Evolutionary conservation across 139 green algal genomes (phyloP), one percentile per base, ranked within the genome.

Genomic region (Gonium pectorale): DNA sequence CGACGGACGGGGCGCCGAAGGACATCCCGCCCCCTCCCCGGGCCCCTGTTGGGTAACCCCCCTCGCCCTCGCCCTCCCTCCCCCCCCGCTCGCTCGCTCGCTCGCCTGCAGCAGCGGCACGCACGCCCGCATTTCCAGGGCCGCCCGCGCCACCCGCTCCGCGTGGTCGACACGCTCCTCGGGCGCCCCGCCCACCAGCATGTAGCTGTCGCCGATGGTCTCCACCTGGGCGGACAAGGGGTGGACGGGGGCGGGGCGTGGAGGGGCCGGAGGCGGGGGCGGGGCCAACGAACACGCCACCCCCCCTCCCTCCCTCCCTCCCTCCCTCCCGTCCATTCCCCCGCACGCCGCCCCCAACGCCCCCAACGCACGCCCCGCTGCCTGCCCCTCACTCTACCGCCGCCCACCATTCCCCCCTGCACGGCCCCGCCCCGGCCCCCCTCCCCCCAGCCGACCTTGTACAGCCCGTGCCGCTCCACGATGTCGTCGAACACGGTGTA

Each of bases 161-260:
- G 77, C 77, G 62, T 83, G 77, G 38, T 83, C 77, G 26, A 52
- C 5, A 3, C 43, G 41, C 40, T 72, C 77, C 26, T 83, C 77
- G 1, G 56, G 67, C 11, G 64, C 79, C 9, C 79, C 79, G 46
- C 64, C 79, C 49, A 85, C 79, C 46, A 78, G 49, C 79, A 85
- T 85, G 64, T 79, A 85, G 31, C 41, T 54, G 79, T 85, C 85
- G 40, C 85, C 85, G 46, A 89, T 85, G 40, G 85, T 89, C 38
- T 89, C 85, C 37, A 89, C 77, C 77, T 89, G 54, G n/a, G 11
- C n/a, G 8, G 70, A n/a, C n/a, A n/a, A n/a, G n/a, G n/a, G n/a
- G n/a, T n/a, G n/a, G n/a, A n/a, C n/a, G n/a, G n/a, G n/a, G n/a
- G n/a, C n/a, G n/a, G n/a, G 54, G 27, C 21, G 51, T 2, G 5